Evolutionary conservation across 208 protist species (phyloP), one percentile per base, ranked within the genome.

Genomic region (Tritrichomonas musculus): DNA sequence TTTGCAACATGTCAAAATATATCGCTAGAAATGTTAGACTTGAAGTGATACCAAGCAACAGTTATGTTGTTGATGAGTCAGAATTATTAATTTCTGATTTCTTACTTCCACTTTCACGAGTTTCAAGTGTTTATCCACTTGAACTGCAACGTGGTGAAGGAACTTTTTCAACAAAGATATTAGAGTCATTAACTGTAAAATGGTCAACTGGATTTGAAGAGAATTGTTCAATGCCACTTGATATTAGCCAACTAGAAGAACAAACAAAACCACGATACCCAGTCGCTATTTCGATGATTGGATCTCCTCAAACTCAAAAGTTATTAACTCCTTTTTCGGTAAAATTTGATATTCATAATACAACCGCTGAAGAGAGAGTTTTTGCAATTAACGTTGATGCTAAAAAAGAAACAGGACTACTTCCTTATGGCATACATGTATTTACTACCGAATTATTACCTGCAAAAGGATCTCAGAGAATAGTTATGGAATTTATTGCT

Each of bases 321-420:
- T 69, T 69, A n/a, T 25, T 69, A 13, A 69, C 64, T 8, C 64
- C 64, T 13, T 69, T 69, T 69, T 13, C 64, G 5, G 64, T 69
- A 17, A 69, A 69, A n/a, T 69, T 69, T 69, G 64, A 69, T 69
- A n/a, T 69, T n/a, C 64, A 69, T n/a, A 69, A 69, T n/a, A 69
- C 64, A n/a, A 33, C 64, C 3, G 27, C 11, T 69, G 64, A 69
- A 69, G 64, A 69, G 3, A 13, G 64, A 69, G 5, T n/a, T 33
- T 69, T 69, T n/a, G 5, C 27, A 69, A 69, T 69, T 69, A 69
- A 69, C 64, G 64, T n/a, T 17, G 64, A 69, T 33, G 5, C 22
- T 69, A n/a, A 69, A 69, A 69, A n/a, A 17, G 64, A 69, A n/a
- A n/a, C 64, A n/a, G 27, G 27, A 8, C 30, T 69, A 69, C 27